These are phyloP conservation scores for Lactarius pseudohatsudake DNA, from an alignment of 768 basidiomycete genomes.

Conservation along the genomic window DNA sequence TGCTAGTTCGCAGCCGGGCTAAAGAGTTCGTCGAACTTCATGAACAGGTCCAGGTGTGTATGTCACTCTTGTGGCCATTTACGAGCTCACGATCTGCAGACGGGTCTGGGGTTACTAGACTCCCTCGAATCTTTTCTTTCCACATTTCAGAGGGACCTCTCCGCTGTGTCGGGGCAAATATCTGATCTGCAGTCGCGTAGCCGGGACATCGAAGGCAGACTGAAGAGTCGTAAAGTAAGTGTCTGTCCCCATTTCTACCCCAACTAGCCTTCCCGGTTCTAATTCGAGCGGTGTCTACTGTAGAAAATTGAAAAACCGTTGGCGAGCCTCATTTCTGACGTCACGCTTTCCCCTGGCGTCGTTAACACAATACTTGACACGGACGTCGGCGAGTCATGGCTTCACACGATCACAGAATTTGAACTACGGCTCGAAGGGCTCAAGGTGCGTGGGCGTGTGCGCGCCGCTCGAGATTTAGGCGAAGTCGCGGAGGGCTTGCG, in stretches of 20 bases:
- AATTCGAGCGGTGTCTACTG: conserved; percentile 12
- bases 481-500: conserved; percentile 86
- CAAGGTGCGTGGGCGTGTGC: conserved; percentile 75
- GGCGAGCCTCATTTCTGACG: conserved; percentile 72
- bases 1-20: conserved; percentile 42
- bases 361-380: conserved; percentile 80
- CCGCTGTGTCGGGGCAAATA: conserved; percentile 94
- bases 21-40: conserved; percentile 85
- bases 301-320: conserved; percentile 90
- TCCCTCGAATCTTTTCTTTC: conserved; percentile 90
- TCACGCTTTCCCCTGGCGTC: conserved; percentile 80
- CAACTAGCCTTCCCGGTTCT: neutral
- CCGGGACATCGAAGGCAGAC: conserved; percentile 83
- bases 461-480: conserved; percentile 79
- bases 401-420: conserved; percentile 75
- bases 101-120: conserved; percentile 80
- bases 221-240: conserved; percentile 81
- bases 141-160: conserved; percentile 92
- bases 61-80: neutral
- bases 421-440: conserved; percentile 70
- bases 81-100: conserved; percentile 45
- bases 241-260: conserved; percentile 9
- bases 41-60: conserved; percentile 77
- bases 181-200: conserved; percentile 89
- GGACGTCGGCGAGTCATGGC: conserved; percentile 86